Percentiles rank a stretch among this genome's conserved stretches.
Conservation (phyloP, 2,329 filamentous ascomycete species). For the Ceratocystis eucalypticola region DNA sequence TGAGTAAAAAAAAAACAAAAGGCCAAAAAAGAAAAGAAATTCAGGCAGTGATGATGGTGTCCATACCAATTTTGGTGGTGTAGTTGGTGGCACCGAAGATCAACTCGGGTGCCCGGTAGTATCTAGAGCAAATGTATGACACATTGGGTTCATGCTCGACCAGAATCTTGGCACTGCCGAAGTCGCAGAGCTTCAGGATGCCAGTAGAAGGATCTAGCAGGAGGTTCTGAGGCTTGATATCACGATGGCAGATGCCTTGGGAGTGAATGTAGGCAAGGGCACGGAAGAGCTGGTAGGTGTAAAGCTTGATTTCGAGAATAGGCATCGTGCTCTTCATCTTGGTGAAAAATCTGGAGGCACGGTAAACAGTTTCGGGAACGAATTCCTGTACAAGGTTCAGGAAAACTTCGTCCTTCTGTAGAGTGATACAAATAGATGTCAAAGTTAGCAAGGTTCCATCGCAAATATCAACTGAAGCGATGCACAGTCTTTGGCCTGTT, state of each 20-base stretch:
- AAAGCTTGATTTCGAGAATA: constrained; percentile 95
- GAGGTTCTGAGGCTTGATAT: constrained; percentile 98
- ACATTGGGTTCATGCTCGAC: constrained; percentile 99
- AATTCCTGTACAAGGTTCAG: constrained; percentile 97
- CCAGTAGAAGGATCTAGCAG: constrained; percentile 83
- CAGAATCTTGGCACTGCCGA: constrained; percentile 95
- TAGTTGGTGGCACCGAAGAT: constrained; percentile 99
- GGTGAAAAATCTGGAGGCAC: constrained; percentile 97
- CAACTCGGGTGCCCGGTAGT: constrained; percentile 93
- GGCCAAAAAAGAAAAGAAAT: neutral
- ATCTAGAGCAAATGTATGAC: constrained; percentile 97
- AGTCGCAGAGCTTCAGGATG: constrained; percentile 94
- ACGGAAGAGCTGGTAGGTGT: constrained; percentile 98
- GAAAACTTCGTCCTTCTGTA: constrained; percentile 92
- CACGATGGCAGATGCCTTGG: constrained; percentile 95
- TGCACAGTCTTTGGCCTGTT: neutral
- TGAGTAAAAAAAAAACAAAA: neutral
- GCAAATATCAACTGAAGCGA: neutral
- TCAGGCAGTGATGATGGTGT: neutral
- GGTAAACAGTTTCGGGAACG: constrained; percentile 95
- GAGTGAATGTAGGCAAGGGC: constrained; percentile 98
- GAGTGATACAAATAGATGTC: neutral
- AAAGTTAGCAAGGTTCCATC: constrained; percentile 13
- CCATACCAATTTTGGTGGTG: constrained; percentile 95
- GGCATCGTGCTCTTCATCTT: constrained; percentile 99